Percentiles rank a stretch among this genome's conserved stretches.
These are phyloP conservation scores for Tagetes erecta DNA, from an alignment of 129 eudicot species.

Conservation along the genomic window DNA sequence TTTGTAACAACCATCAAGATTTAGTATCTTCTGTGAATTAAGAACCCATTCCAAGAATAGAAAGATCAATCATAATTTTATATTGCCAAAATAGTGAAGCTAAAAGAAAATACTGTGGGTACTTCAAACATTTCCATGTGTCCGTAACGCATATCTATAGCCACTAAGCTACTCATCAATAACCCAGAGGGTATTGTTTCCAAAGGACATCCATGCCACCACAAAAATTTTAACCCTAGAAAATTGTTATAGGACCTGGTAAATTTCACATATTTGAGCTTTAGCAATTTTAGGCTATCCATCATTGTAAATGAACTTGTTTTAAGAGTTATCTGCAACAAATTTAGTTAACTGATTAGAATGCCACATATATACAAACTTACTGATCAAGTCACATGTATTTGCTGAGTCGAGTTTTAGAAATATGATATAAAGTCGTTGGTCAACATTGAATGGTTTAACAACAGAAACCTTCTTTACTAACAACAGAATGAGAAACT, in stretches of 20 bases:
- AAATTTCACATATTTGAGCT: background rate
- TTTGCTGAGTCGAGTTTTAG: background rate
- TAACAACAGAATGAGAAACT: background rate
- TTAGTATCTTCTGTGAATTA: slow-evolving; percentile 23
- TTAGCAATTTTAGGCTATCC: slow-evolving; percentile 7
- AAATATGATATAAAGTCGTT: background rate
- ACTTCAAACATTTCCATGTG: slow-evolving; percentile 18
- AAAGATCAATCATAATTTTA: background rate
- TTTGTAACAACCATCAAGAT: slow-evolving; percentile 24
- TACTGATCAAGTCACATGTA: no score
- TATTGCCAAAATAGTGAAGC: background rate
- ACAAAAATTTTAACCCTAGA: background rate
- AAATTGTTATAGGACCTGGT: background rate
- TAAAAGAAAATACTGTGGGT: background rate
- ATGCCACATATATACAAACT: no score
- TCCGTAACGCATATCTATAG: slow-evolving; percentile 29
- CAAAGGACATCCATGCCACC: slow-evolving; percentile 7
- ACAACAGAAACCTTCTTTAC: background rate
- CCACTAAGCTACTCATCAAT: slow-evolving; percentile 24
- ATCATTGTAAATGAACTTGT: slow-evolving; percentile 1
- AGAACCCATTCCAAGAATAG: slow-evolving; percentile 26
- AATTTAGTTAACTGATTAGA: background rate
- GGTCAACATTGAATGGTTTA: background rate
- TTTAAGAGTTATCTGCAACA: background rate
- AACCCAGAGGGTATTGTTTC: background rate